phyloP scores from a whole-genome alignment of 2,329 filamentous ascomycete genomes.

The Apiospora aurea region DNA sequence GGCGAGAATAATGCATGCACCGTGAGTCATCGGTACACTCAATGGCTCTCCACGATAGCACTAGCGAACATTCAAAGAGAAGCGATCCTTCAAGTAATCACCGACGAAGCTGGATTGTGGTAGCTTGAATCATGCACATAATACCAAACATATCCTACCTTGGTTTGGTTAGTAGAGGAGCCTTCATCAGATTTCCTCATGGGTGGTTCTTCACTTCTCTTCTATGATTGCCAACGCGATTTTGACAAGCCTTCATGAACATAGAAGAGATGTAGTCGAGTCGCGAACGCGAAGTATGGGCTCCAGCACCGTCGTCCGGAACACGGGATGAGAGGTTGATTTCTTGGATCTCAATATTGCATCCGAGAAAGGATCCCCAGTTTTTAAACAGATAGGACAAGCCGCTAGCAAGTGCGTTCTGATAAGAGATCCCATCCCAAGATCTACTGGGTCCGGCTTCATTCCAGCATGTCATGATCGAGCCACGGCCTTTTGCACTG shows the following conservation, averaged over 20 bases:
- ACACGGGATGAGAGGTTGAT: neutral
- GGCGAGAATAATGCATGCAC: neutral
- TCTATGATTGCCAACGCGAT: neutral
- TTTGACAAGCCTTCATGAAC: neutral
- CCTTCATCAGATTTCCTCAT: no score
- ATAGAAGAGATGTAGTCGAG: no score
- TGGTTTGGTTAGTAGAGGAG: no score
- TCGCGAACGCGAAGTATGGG: no score
- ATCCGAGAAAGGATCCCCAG: neutral
- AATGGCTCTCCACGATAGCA: neutral
- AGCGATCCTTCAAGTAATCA: neutral
- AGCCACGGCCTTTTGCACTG: neutral
- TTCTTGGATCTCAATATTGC: neutral
- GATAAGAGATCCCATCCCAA: conserved; percentile 5
- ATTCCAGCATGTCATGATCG: neutral
- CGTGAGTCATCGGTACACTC: neutral
- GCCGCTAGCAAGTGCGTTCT: neutral
- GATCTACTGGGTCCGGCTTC: neutral
- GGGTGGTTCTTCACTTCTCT: neutral
- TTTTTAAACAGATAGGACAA: neutral
- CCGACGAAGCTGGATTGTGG: neutral
- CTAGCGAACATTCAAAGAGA: neutral
- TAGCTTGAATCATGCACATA: neutral
- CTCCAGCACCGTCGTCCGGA: neutral
- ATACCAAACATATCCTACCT: neutral